Conservation (phyloP, 129 eudicot genomes). For the Flaveria trinervia region DNA sequence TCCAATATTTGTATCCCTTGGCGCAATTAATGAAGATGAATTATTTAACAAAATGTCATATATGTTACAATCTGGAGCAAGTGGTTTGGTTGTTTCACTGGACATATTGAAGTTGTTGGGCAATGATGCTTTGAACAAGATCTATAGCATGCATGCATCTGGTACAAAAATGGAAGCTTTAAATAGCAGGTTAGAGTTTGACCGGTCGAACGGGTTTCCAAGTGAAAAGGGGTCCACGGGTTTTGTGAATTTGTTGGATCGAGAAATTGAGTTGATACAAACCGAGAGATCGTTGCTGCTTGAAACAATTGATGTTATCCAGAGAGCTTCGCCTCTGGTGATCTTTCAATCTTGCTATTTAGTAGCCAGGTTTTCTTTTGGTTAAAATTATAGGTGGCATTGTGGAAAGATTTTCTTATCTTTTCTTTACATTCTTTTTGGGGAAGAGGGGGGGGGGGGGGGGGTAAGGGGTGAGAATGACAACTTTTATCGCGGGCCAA, state of each 20-base stretch:
- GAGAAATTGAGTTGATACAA: constrained; percentile 59
- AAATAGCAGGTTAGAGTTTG: constrained; percentile 31
- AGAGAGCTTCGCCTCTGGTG: constrained; percentile 98
- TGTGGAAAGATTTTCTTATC: background rate
- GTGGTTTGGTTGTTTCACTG: constrained; percentile 75
- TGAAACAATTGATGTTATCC: constrained; percentile 63
- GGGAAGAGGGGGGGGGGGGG: background rate
- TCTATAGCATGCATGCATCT: constrained; percentile 39
- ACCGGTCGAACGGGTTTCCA: constrained; percentile 47
- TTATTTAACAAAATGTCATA: constrained; percentile 31
- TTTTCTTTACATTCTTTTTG: background rate
- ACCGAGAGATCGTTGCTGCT: constrained; percentile 64
- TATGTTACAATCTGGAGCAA: constrained; percentile 61
- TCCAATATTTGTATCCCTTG: constrained; percentile 63
- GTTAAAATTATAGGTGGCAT: constrained; percentile 1
- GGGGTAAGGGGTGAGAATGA: background rate
- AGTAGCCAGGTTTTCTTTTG: constrained; percentile 44
- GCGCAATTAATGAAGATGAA: constrained; percentile 34
- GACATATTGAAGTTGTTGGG: constrained; percentile 50
- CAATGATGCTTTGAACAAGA: constrained; percentile 50
- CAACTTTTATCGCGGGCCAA: background rate
- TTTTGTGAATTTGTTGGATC: constrained; percentile 63
- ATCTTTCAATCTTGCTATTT: constrained; percentile 62
- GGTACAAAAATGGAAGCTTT: constrained; percentile 31
- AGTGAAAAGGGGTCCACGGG: constrained; percentile 51